phyloP scores from a whole-genome alignment of 2,329 filamentous ascomycete genomes.

The Penicillium sp. region DNA sequence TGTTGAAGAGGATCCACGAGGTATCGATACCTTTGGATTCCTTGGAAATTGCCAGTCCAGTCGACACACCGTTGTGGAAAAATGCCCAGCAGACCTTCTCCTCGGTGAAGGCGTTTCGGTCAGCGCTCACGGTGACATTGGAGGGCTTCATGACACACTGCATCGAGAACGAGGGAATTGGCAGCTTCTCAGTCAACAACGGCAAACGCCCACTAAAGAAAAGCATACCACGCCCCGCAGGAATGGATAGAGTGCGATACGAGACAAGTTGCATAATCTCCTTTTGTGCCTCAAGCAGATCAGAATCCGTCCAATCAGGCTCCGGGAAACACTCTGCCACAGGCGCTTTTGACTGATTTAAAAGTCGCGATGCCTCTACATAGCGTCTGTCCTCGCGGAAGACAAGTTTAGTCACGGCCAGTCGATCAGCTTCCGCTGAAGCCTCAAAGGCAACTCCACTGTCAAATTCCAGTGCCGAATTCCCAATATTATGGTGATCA shows the following conservation, averaged over 20 bases:
- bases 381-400: slow-evolving; percentile 89
- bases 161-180: slow-evolving; percentile 83
- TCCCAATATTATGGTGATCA: slow-evolving; percentile 73
- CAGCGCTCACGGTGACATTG: slow-evolving; percentile 88
- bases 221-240: slow-evolving; percentile 77
- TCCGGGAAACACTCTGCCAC: slow-evolving; percentile 70
- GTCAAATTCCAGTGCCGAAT: slow-evolving; percentile 44
- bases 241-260: slow-evolving; percentile 79
- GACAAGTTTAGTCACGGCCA: slow-evolving; percentile 74
- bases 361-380: slow-evolving; percentile 72
- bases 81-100: slow-evolving; percentile 98
- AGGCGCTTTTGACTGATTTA: slow-evolving; percentile 79
- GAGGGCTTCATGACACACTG: slow-evolving; percentile 87
- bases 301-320: slow-evolving; percentile 74
- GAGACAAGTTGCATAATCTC: slow-evolving; percentile 81
- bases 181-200: slow-evolving; percentile 84
- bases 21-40: slow-evolving; percentile 92
- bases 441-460: slow-evolving; percentile 61
- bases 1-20: slow-evolving; percentile 98
- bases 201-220: slow-evolving; percentile 84
- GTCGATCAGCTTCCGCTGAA: slow-evolving; percentile 74
- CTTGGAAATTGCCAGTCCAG: slow-evolving; percentile 82
- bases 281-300: slow-evolving; percentile 88
- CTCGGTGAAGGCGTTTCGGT: slow-evolving; percentile 79
- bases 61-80: slow-evolving; percentile 94